These are phyloP conservation scores for Penicillium ochrochloron DNA, from an alignment of 495 filamentous ascomycete species.

Conservation along the genomic window DNA sequence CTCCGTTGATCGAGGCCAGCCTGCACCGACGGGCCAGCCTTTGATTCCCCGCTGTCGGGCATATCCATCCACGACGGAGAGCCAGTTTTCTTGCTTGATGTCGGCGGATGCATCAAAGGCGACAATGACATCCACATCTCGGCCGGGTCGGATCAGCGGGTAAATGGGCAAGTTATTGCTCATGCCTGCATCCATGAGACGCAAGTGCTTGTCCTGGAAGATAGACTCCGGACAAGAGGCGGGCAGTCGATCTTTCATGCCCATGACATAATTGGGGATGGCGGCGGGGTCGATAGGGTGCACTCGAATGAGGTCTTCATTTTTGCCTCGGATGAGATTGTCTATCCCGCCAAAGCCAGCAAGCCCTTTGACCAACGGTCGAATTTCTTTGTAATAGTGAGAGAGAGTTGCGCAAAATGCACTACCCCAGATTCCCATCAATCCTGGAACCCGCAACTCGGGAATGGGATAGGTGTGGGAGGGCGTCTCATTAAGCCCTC, in stretches of 20 bases:
- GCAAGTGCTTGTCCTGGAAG: conserved; percentile 68
- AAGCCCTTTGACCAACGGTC: conserved; percentile 74
- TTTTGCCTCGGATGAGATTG: conserved; percentile 79
- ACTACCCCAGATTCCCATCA: conserved; percentile 92
- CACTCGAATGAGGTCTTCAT: conserved; percentile 81
- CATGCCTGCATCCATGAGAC: conserved; percentile 98
- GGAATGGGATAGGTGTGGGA: conserved; percentile 67
- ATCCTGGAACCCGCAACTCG: conserved; percentile 75
- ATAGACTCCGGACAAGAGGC: conserved; percentile 74
- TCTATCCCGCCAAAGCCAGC: conserved; percentile 80
- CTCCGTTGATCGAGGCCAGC: conserved; percentile 74
- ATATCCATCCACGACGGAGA: conserved; percentile 90
- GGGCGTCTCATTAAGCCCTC: conserved; percentile 64
- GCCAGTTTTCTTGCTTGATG: conserved; percentile 88
- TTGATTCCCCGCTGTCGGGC: conserved; percentile 84
- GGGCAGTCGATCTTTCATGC: conserved; percentile 76
- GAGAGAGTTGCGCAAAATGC: conserved; percentile 94
- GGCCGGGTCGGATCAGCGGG: conserved; percentile 83
- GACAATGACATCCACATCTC: conserved; percentile 89
- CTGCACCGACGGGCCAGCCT: conserved; percentile 89
- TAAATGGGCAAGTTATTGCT: conserved; percentile 97
- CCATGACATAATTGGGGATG: conserved; percentile 84
- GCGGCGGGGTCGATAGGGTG: conserved; percentile 90
- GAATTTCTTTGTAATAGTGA: conserved; percentile 94
- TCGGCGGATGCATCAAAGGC: conserved; percentile 87